Evolutionary conservation across 495 filamentous ascomycete genomes (phyloP).

Genomic region (Penicillium pancosmium): DNA sequence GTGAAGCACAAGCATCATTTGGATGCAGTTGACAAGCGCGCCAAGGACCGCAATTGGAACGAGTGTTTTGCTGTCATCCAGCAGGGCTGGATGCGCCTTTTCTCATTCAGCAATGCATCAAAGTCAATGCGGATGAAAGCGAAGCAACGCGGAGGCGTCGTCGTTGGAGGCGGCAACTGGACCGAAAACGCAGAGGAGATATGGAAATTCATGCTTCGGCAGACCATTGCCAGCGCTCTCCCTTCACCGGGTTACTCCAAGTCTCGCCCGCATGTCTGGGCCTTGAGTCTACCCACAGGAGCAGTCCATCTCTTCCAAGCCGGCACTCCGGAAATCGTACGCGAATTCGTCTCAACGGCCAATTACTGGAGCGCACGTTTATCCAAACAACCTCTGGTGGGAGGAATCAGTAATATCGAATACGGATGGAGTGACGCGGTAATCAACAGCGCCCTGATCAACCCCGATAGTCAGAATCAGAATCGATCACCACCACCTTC

Average conservation of each 20-base stretch:
- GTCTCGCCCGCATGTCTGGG: conserved; percentile 89
- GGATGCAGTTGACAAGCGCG: conserved; percentile 83
- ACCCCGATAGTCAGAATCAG: conserved; percentile 50
- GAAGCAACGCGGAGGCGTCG: conserved; percentile 61
- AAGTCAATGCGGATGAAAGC: conserved; percentile 74
- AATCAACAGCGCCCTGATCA: conserved; percentile 72
- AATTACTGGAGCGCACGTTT: conserved; percentile 98
- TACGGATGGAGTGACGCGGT: conserved; percentile 95
- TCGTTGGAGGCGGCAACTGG: conserved; percentile 96
- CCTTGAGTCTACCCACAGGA: conserved; percentile 86
- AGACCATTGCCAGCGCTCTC: conserved; percentile 88
- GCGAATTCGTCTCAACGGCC: conserved; percentile 89
- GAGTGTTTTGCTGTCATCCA: conserved; percentile 98
- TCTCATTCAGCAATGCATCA: conserved; percentile 78
- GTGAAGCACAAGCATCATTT: conserved; percentile 96
- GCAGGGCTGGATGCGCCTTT: conserved; percentile 92
- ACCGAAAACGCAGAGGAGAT: conserved; percentile 89
- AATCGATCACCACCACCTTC: conserved; percentile 44
- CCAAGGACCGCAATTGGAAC: conserved; percentile 90
- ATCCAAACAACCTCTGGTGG: conserved; percentile 88
- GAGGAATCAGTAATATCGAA: conserved; percentile 94
- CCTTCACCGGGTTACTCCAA: conserved; percentile 94
- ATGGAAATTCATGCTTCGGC: conserved; percentile 83
- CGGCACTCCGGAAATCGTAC: conserved; percentile 91
- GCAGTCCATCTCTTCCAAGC: conserved; percentile 98